phyloP scores from a whole-genome alignment of 2,329 filamentous ascomycete species.

The Penicillium crustosum region DNA sequence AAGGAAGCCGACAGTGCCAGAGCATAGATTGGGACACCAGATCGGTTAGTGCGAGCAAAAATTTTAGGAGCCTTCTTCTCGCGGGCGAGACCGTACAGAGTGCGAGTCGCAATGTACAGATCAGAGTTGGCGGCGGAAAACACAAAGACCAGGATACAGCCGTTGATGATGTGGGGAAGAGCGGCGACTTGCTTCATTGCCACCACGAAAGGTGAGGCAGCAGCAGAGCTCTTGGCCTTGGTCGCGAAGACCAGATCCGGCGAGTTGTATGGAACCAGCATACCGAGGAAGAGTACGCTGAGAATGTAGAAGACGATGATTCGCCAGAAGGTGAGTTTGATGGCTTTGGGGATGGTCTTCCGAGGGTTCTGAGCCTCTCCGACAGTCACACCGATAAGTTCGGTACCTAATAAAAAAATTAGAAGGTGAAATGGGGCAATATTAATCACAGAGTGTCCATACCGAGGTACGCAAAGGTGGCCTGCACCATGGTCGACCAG shows the following conservation, averaged over 20 bases:
- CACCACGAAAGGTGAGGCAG: constrained; percentile 70
- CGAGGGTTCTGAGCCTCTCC: constrained; percentile 69
- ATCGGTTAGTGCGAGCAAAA: constrained; percentile 66
- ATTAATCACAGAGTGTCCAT: constrained; percentile 57
- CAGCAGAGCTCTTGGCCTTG: constrained; percentile 43
- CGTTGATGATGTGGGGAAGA: constrained; percentile 68
- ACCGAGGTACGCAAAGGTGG: constrained; percentile 64
- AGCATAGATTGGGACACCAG: constrained; percentile 67
- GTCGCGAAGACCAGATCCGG: constrained; percentile 43
- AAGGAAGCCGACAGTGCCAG: constrained; percentile 61
- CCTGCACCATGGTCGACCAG: constrained; percentile 11
- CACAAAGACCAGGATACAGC: constrained; percentile 68
- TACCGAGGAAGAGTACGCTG: constrained; percentile 67
- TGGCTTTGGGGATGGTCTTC: constrained; percentile 66
- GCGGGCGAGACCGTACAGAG: constrained; percentile 68
- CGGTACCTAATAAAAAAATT: constrained; percentile 57
- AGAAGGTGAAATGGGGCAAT: constrained; percentile 29
- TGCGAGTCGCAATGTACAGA: constrained; percentile 71
- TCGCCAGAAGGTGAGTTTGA: constrained; percentile 73
- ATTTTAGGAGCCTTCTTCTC: constrained; percentile 69
- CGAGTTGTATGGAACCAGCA: constrained; percentile 67
- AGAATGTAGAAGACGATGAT: constrained; percentile 71
- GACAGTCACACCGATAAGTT: constrained; percentile 61
- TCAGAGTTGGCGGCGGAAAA: constrained; percentile 75
- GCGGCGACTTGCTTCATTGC: constrained; percentile 60